A percentile compares a stretch with the other conserved stretches of the same genome.
Evolutionary conservation across 2,329 filamentous ascomycete species (phyloP).

Genomic region (Alternaria angustiovoidea): DNA sequence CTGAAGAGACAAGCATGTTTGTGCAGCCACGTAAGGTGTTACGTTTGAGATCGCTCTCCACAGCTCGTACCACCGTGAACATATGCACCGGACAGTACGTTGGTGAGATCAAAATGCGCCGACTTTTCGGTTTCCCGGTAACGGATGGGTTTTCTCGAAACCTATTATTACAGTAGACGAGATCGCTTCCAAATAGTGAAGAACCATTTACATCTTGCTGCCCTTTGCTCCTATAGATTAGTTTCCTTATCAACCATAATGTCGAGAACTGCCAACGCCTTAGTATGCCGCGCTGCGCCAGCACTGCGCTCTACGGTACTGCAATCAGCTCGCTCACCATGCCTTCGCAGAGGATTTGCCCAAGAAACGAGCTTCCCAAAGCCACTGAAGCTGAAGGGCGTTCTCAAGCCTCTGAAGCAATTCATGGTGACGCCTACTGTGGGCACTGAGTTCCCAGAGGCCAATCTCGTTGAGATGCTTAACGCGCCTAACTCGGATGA

Average conservation of each 20-base stretch:
- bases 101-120: conserved; percentile 6
- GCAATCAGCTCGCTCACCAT: conserved; percentile 4
- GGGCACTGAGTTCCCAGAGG: conserved; percentile 14
- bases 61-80: neutral
- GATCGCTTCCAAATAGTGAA: neutral
- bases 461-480: conserved; percentile 10
- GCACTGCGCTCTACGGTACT: neutral
- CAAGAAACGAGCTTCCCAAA: conserved; percentile 13
- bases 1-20: too few species aligned
- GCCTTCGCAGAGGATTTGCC: conserved; percentile 10
- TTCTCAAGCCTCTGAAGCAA: conserved; percentile 11
- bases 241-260: conserved; percentile 1
- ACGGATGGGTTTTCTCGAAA: neutral
- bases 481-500: conserved; percentile 12
- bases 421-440: conserved; percentile 13
- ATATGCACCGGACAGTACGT: conserved; percentile 3
- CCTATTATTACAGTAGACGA: conserved; percentile 6
- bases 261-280: conserved; percentile 7
- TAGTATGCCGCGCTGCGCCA: conserved; percentile 2
- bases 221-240: neutral
- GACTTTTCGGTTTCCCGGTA: neutral
- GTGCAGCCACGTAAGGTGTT: neutral
- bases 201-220: neutral
- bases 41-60: neutral
- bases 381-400: conserved; percentile 10